These are phyloP conservation scores for Akebia trifoliata DNA, from an alignment of 164 flowering plant genomes.

Conservation along the genomic window DNA sequence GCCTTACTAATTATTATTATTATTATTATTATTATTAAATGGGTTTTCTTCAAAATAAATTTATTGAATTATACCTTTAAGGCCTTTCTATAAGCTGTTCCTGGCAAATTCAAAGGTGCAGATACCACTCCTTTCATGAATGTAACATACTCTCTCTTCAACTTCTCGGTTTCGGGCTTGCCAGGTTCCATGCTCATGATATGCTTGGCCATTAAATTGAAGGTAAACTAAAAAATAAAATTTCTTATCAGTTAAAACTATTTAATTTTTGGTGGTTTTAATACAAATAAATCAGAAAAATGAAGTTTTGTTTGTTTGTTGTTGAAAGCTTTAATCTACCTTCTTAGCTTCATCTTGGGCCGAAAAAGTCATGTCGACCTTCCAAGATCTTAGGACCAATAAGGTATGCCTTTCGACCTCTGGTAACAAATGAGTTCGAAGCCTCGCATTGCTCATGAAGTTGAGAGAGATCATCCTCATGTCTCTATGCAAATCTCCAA, in stretches of 20 bases:
- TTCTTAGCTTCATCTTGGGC: slow-evolving; percentile 96
- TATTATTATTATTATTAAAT: no score
- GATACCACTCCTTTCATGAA: slow-evolving; percentile 99
- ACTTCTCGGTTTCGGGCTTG: slow-evolving; percentile 60
- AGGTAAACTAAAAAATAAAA: slow-evolving; percentile 57
- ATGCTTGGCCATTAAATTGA: slow-evolving; percentile 90
- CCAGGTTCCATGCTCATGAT: slow-evolving; percentile 94
- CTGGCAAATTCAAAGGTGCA: slow-evolving; percentile 78
- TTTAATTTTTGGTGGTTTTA: neutral
- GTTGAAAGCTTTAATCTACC: slow-evolving; percentile 28
- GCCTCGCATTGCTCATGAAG: slow-evolving; percentile 69
- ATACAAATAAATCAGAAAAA: neutral
- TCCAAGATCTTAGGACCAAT: slow-evolving; percentile 67
- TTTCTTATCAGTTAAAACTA: neutral
- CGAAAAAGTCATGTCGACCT: slow-evolving; percentile 40
- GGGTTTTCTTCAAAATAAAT: neutral
- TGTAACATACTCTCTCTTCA: slow-evolving; percentile 81
- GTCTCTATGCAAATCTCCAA: slow-evolving; percentile 89
- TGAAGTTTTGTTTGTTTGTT: neutral
- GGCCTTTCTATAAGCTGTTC: slow-evolving; percentile 80
- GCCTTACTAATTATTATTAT: no score
- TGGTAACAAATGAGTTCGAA: slow-evolving; percentile 49
- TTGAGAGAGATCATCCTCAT: slow-evolving; percentile 83
- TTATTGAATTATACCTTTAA: slow-evolving; percentile 41
- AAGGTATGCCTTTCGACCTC: slow-evolving; percentile 71